A percentile compares a stretch with the other conserved stretches of the same genome.
phyloP scores from a whole-genome alignment of 2,329 filamentous ascomycete species.

The Ambrosiella beaveri region DNA sequence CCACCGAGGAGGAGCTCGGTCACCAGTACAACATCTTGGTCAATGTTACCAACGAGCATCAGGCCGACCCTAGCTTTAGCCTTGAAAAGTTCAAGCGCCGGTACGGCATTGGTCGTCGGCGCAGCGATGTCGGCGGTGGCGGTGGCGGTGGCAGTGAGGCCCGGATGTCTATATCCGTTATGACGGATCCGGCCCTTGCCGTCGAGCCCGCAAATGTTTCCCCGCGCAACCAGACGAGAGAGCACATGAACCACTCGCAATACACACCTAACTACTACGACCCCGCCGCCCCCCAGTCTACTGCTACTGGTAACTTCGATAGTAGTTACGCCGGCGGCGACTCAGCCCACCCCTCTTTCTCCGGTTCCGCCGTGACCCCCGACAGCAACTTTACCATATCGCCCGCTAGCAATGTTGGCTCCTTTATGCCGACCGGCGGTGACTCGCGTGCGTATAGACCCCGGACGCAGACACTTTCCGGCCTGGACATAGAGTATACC shows the following conservation, averaged over 20 bases:
- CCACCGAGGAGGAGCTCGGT: too few relatives aligned
- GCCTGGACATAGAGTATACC: slow-evolving; percentile 45
- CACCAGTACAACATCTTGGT: too few relatives aligned
- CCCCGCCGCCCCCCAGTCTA: background rate
- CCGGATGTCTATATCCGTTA: slow-evolving; percentile 33
- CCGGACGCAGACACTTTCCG: slow-evolving; percentile 73
- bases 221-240: background rate
- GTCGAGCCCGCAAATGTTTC: slow-evolving; percentile 14
- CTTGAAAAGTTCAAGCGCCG: too few relatives aligned
- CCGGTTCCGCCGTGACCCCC: slow-evolving; percentile 46
- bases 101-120: too few relatives aligned
- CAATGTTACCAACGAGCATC: too few relatives aligned
- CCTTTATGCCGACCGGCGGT: slow-evolving; percentile 31
- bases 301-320: background rate
- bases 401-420: slow-evolving; percentile 51
- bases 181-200: slow-evolving; percentile 20
- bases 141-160: slow-evolving; percentile 29
- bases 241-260: background rate
- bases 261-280: slow-evolving; percentile 7
- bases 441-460: slow-evolving; percentile 49
- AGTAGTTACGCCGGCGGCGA: background rate
- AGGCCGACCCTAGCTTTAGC: too few relatives aligned
- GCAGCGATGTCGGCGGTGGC: too few relatives aligned
- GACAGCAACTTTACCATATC: slow-evolving; percentile 59
- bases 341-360: slow-evolving; percentile 28